These are phyloP conservation scores for Ophiostoma piceae DNA, from an alignment of 2,329 filamentous ascomycete genomes.

Conservation along the genomic window DNA sequence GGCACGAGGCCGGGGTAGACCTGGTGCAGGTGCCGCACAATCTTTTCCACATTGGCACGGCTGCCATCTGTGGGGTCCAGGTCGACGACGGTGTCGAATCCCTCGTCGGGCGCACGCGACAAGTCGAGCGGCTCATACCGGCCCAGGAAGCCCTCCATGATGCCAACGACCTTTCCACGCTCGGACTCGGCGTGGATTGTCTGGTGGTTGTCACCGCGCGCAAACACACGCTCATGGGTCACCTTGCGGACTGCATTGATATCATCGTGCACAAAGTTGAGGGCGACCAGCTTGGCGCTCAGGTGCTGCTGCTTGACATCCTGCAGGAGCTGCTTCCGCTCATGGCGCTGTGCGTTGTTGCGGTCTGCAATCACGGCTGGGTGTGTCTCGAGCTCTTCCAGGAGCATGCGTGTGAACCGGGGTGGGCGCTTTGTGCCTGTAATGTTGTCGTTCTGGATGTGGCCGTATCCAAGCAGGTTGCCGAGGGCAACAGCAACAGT, in stretches of 20 bases:
- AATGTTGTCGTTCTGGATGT: conserved; percentile 96
- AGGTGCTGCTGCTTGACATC: conserved; percentile 63
- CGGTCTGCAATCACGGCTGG: conserved; percentile 83
- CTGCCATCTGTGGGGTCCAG: conserved; percentile 74
- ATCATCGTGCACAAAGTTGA: conserved; percentile 82
- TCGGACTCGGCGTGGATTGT: conserved; percentile 85
- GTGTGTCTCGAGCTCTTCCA: conserved; percentile 57
- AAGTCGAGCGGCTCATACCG: conserved; percentile 76
- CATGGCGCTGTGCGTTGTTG: conserved; percentile 86
- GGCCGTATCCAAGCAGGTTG: conserved; percentile 84
- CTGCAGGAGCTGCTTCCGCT: conserved; percentile 79
- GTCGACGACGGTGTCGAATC: conserved; percentile 80
- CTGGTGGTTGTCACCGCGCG: conserved; percentile 92
- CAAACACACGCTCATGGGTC: conserved; percentile 72
- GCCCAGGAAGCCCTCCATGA: conserved; percentile 90
- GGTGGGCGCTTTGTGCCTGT: conserved; percentile 70
- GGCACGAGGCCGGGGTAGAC: conserved; percentile 72
- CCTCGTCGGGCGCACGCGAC: conserved; percentile 64
- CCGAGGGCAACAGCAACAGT: conserved; percentile 77
- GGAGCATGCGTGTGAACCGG: conserved; percentile 67
- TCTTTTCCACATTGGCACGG: conserved; percentile 75
- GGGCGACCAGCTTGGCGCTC: conserved; percentile 68
- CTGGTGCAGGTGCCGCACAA: conserved; percentile 66
- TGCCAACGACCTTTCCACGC: conserved; percentile 67
- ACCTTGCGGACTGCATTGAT: conserved; percentile 67